phyloP scores from a whole-genome alignment of 257 asterid species.

The Scutellaria baicalensis region DNA sequence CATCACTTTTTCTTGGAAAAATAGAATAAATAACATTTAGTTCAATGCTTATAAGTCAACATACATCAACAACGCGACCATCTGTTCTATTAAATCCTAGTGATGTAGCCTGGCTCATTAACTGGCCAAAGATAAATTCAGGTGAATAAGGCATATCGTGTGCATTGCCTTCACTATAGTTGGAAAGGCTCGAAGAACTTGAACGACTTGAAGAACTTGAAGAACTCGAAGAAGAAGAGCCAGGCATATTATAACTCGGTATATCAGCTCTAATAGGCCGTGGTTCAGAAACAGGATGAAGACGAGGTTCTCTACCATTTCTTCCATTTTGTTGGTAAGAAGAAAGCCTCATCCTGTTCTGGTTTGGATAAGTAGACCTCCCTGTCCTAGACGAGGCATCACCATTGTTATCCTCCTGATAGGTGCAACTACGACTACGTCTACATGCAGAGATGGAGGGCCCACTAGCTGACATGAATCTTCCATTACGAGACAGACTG shows the following conservation, averaged over 20 bases:
- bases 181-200: slow-evolving; percentile 39
- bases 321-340: slow-evolving; percentile 27
- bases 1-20: neutral
- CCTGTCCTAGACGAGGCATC: slow-evolving; percentile 37
- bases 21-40: neutral
- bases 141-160: slow-evolving; percentile 26
- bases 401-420: slow-evolving; percentile 17
- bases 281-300: slow-evolving; percentile 18
- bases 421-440: slow-evolving; percentile 20
- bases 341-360: slow-evolving; percentile 25
- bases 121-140: slow-evolving; percentile 30
- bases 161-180: slow-evolving; percentile 25
- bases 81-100: slow-evolving; percentile 40
- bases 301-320: slow-evolving; percentile 23
- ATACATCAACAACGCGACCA: slow-evolving; percentile 72
- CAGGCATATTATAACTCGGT: slow-evolving; percentile 19
- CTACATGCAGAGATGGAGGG: slow-evolving; percentile 35
- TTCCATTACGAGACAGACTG: slow-evolving; percentile 36
- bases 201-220: slow-evolving; percentile 28
- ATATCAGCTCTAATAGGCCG: slow-evolving; percentile 19
- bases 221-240: slow-evolving; percentile 30
- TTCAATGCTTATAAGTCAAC: neutral
- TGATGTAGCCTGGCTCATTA: slow-evolving; percentile 23
- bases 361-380: slow-evolving; percentile 29
- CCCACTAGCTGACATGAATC: slow-evolving; percentile 30